These are phyloP conservation scores for Cyclospora cayetanensis DNA, from an alignment of 169 alveolate genomes.

Conservation along the genomic window DNA sequence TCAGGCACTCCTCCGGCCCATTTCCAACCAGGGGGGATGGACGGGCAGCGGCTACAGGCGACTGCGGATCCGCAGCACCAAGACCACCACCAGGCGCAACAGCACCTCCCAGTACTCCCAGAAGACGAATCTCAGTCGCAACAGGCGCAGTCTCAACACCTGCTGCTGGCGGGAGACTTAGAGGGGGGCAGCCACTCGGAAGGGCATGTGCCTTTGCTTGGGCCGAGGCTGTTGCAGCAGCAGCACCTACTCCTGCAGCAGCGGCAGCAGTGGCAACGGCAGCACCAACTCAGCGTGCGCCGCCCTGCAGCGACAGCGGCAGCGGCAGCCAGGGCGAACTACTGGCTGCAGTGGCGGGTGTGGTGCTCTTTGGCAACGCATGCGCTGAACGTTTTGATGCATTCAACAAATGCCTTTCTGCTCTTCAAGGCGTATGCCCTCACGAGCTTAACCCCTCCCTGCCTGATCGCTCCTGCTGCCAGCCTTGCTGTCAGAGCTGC, in stretches of 20 bases:
- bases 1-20: too few relatives aligned
- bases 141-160: neutral
- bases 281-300: neutral
- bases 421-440: neutral
- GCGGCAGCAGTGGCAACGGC: neutral
- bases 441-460: too few relatives aligned
- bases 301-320: slow-evolving; percentile 29
- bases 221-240: slow-evolving; percentile 8
- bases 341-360: neutral
- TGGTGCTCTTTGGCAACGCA: neutral
- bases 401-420: neutral
- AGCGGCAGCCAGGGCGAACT: neutral
- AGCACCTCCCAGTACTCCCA: too few relatives aligned
- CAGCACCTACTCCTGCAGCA: neutral
- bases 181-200: neutral
- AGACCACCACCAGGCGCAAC: slow-evolving; percentile 10
- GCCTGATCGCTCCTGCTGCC: neutral
- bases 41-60: slow-evolving; percentile 8
- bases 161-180: neutral
- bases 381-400: neutral
- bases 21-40: too few relatives aligned
- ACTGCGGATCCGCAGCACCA: neutral
- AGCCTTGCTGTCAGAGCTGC: neutral
- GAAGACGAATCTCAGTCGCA: too few relatives aligned
- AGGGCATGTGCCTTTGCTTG: neutral